Percentiles rank a stretch among this genome's conserved stretches.
Evolutionary conservation across 2,329 filamentous ascomycete genomes (phyloP).

Genomic region (Venturia oleaginea): DNA sequence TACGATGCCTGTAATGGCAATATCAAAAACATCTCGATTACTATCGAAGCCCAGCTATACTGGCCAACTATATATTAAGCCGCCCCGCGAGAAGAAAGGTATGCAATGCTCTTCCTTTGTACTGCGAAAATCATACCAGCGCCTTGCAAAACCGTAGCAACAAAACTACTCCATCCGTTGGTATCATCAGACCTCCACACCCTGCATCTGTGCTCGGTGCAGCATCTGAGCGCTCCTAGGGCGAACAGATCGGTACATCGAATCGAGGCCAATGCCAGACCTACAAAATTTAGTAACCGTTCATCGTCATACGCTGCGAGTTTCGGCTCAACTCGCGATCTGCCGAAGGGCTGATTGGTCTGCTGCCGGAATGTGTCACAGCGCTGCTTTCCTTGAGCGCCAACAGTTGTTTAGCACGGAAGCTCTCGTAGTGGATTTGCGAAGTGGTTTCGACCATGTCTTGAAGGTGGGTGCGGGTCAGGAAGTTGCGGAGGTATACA

Average conservation of each 20-base stretch:
- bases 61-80: neutral
- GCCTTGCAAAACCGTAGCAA: conserved; percentile 5
- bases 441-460: conserved; percentile 98
- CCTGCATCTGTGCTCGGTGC: conserved; percentile 1
- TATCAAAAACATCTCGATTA: neutral
- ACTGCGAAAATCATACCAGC: neutral
- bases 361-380: conserved; percentile 66
- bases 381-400: conserved; percentile 97
- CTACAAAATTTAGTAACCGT: conserved; percentile 68
- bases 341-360: conserved; percentile 90
- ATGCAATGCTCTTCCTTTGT: neutral
- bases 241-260: conserved; percentile 3
- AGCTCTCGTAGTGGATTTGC: conserved; percentile 99
- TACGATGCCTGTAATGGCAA: neutral
- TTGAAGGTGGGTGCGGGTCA: conserved; percentile 95
- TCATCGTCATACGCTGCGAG: conserved; percentile 97
- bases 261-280: conserved; percentile 7
- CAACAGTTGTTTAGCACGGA: conserved; percentile 97
- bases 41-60: neutral
- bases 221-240: conserved; percentile 3
- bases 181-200: conserved; percentile 3
- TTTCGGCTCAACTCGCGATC: conserved; percentile 94
- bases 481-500: conserved; percentile 95
- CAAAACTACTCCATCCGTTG: neutral
- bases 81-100: neutral